phyloP scores from a whole-genome alignment of 352 stramenopile genomes.

The Phytopythium ostracodes region DNA sequence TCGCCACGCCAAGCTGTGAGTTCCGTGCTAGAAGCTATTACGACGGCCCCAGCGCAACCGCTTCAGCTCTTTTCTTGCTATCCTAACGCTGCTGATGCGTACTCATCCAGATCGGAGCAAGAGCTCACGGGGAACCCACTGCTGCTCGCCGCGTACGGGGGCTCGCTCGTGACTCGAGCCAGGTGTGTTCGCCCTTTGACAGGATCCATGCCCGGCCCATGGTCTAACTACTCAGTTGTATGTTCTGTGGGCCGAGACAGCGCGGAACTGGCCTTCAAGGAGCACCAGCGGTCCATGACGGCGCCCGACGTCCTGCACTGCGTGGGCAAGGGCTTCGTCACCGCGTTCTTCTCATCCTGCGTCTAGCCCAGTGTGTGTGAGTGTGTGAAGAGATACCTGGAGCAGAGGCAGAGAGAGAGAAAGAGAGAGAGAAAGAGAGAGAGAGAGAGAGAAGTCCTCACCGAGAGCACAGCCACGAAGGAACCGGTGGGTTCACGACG shows the following conservation, averaged over 20 bases:
- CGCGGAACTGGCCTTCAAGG: constrained; percentile 55
- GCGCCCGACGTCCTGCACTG: constrained; percentile 75
- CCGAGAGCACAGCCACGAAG: too few species aligned
- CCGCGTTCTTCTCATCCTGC: constrained; percentile 31
- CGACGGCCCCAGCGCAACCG: background rate
- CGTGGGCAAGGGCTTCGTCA: constrained; percentile 55
- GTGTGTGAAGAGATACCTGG: background rate
- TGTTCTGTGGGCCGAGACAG: constrained; percentile 12
- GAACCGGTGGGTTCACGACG: background rate
- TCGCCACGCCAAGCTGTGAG: constrained; percentile 38
- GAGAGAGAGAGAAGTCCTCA: too few species aligned
- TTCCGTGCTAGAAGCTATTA: background rate
- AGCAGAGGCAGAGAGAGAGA: background rate
- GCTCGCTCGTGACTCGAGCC: constrained; percentile 73
- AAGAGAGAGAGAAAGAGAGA: background rate
- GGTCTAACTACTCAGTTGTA: background rate
- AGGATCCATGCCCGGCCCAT: too few species aligned
- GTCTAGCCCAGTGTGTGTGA: constrained; percentile 9
- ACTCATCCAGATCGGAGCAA: constrained; percentile 7
- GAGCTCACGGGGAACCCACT: constrained; percentile 44
- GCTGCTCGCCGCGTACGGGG: constrained; percentile 70
- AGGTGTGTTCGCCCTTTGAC: constrained; percentile 28
- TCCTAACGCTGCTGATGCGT: background rate
- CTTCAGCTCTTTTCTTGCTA: background rate
- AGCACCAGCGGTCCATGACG: constrained; percentile 76